Percentiles rank a stretch among this genome's conserved stretches.
Conservation (phyloP, 164 flowering plant genomes). For the Tinospora cordifolia region DNA sequence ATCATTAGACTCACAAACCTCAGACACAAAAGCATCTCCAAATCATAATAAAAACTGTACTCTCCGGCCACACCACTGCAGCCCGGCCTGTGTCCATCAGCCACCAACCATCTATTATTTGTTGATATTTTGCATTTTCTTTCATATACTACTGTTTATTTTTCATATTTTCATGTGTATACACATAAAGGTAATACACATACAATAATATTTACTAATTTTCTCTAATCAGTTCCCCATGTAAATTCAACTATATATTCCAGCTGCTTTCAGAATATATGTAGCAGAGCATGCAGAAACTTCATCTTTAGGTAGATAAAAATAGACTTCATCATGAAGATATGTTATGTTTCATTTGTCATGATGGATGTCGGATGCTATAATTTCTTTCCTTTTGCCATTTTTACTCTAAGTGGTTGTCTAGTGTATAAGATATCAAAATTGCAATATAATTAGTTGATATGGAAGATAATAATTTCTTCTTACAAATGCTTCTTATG, state of each 20-base stretch:
- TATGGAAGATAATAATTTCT: no score
- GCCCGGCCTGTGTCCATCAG: not conserved
- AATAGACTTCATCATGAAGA: constrained; percentile 1
- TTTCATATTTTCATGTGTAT: no score
- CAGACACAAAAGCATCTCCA: not conserved
- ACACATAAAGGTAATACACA: no score
- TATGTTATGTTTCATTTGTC: not conserved
- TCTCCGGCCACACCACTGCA: not conserved
- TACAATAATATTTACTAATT: no score
- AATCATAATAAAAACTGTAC: not conserved
- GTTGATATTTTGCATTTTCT: not conserved
- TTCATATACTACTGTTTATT: no score
- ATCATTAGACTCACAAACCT: not conserved
- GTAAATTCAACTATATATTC: no score
- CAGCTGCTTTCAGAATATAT: not conserved
- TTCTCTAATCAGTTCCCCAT: no score
- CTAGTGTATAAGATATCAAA: no score
- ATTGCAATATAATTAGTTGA: no score
- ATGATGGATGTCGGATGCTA: not conserved
- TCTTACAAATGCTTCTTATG: no score
- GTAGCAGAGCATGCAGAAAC: not conserved
- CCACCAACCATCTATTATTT: not conserved
- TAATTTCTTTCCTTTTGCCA: not conserved
- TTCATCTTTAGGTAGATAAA: not conserved
- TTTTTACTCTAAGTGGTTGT: not conserved